Conservation (phyloP, 108 stramenopile species). For the Nitzschia sp. region DNA sequence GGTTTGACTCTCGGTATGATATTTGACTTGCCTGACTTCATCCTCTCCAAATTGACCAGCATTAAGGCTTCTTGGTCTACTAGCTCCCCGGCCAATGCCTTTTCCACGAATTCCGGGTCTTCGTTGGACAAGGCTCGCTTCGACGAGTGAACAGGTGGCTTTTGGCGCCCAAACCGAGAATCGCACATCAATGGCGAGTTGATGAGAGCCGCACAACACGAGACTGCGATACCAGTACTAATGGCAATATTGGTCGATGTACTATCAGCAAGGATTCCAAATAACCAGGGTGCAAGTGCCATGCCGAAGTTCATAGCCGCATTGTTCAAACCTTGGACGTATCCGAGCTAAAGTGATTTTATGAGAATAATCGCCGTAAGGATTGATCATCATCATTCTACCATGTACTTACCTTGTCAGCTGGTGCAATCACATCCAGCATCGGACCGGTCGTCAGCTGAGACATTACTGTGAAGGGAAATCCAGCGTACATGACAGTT, state of each 20-base stretch:
- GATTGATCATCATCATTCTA: too few relatives aligned
- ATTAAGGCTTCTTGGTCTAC: constrained; percentile 38
- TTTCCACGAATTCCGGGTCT: constrained; percentile 45
- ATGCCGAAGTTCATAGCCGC: constrained; percentile 59
- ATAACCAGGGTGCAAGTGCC: constrained; percentile 56
- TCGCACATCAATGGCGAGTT: constrained; percentile 47
- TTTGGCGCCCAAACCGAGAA: constrained; percentile 27
- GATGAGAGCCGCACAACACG: constrained; percentile 37
- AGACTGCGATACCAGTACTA: constrained; percentile 37
- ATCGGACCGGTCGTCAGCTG: constrained; percentile 61
- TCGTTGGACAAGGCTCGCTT: constrained; percentile 23
- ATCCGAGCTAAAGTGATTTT: constrained; percentile 47
- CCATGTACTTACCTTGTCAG: constrained; percentile 31
- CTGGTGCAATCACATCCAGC: constrained; percentile 53
- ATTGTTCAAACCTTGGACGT: constrained; percentile 57
- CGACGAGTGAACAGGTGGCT: constrained; percentile 17
- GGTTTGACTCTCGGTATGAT: constrained; percentile 34
- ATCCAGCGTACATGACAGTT: constrained; percentile 48
- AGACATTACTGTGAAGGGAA: constrained; percentile 55
- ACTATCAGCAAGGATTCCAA: constrained; percentile 51
- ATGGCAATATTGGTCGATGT: constrained; percentile 40
- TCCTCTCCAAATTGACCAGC: constrained; percentile 28
- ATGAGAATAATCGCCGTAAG: too few relatives aligned
- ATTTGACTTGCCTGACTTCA: constrained; percentile 18
- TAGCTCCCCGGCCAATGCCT: constrained; percentile 33